phyloP scores from a whole-genome alignment of 2,329 filamentous ascomycete genomes.

The Pseudogymnoascus sp. region DNA sequence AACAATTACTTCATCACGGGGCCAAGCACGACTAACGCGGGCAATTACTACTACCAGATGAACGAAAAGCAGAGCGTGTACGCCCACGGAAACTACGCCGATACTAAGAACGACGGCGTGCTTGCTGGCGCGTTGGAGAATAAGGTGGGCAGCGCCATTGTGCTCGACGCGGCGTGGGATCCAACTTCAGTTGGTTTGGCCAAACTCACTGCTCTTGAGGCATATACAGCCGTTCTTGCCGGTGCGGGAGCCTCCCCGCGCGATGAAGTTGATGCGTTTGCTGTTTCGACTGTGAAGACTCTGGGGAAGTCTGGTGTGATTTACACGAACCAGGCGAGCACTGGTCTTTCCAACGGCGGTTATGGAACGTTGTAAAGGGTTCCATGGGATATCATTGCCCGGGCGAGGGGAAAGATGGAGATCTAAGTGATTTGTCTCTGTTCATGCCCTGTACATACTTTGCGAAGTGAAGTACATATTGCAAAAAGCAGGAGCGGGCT shows the following conservation, averaged over 20 bases:
- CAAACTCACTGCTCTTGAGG: constrained; percentile 30
- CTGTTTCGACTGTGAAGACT: constrained; percentile 20
- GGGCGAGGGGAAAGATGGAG: neutral
- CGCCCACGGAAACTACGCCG: constrained; percentile 44
- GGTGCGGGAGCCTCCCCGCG: constrained; percentile 32
- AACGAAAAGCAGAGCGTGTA: constrained; percentile 46
- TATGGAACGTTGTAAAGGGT: constrained; percentile 18
- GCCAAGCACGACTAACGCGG: constrained; percentile 40
- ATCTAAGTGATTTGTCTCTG: neutral
- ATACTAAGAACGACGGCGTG: constrained; percentile 40
- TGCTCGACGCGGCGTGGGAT: constrained; percentile 21
- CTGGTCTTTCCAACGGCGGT: constrained; percentile 23
- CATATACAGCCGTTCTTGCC: constrained; percentile 29
- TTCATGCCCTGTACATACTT: neutral
- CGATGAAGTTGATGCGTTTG: constrained; percentile 24
- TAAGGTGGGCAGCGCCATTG: constrained; percentile 14
- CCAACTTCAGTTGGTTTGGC: constrained; percentile 18
- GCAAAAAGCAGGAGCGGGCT: neutral
- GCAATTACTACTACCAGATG: constrained; percentile 49
- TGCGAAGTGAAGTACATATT: neutral
- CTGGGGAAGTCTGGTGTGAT: constrained; percentile 21
- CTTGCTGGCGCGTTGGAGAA: constrained; percentile 34
- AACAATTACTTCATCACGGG: constrained; percentile 51
- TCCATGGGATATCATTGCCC: neutral
- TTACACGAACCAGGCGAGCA: constrained; percentile 21